A percentile compares a stretch with the other conserved stretches of the same genome.
phyloP scores from a whole-genome alignment of 2,329 filamentous ascomycete genomes.

The Monilinia vaccinii-corymbosi region DNA sequence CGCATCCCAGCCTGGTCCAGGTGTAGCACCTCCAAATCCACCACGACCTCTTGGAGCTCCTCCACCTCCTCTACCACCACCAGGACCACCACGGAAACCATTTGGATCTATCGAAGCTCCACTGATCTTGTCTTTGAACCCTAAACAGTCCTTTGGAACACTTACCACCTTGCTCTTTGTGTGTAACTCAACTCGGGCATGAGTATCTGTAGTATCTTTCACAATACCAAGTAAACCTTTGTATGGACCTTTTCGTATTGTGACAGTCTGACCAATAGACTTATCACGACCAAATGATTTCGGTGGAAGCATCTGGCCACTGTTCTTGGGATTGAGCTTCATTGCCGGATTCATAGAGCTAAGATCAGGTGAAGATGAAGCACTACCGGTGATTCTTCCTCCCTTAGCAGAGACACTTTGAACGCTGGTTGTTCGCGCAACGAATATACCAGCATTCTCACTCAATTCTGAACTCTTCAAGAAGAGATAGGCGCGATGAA shows the following conservation, averaged over 20 bases:
- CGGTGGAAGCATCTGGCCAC: constrained; percentile 53
- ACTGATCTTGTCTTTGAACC: constrained; percentile 75
- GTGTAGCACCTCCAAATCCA: constrained; percentile 39
- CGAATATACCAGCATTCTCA: constrained; percentile 85
- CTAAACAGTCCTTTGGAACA: constrained; percentile 71
- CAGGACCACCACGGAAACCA: constrained; percentile 21
- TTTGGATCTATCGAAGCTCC: constrained; percentile 70
- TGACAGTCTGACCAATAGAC: constrained; percentile 84
- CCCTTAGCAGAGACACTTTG: constrained; percentile 91
- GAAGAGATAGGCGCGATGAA: constrained; percentile 88
- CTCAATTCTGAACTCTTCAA: constrained; percentile 73
- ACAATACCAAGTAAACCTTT: constrained; percentile 93
- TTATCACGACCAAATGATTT: constrained; percentile 71
- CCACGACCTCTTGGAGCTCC: constrained; percentile 29
- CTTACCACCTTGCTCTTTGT: constrained; percentile 89
- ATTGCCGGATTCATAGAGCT: constrained; percentile 88
- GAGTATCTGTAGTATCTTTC: constrained; percentile 81
- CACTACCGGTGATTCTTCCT: constrained; percentile 55
- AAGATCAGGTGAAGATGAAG: constrained; percentile 62
- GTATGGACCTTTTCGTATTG: constrained; percentile 76
- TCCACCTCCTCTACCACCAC: constrained; percentile 37
- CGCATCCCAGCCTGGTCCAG: constrained; percentile 44
- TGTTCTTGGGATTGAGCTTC: constrained; percentile 54
- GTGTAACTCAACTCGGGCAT: constrained; percentile 85
- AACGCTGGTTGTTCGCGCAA: constrained; percentile 76